phyloP scores from a whole-genome alignment of 2,329 filamentous ascomycete species.

The Chaetothyriales sp. region DNA sequence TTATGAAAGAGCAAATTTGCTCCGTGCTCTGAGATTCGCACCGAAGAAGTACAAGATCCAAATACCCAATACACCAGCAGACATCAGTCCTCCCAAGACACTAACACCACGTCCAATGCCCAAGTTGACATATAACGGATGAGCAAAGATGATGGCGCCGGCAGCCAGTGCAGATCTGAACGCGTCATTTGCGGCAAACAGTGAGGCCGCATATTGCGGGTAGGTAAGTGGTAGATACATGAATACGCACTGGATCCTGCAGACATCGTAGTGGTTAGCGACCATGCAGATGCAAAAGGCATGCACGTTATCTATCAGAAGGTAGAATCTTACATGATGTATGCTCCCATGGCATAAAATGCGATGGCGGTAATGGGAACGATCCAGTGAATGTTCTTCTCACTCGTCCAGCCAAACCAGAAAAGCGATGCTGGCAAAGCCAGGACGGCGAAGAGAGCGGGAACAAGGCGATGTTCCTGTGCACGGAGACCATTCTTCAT shows the following conservation, averaged over 20 bases:
- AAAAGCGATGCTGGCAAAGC: conserved; percentile 45
- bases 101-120: conserved; percentile 23
- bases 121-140: conserved; percentile 24
- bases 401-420: conserved; percentile 30
- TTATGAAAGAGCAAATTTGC: conserved; percentile 33
- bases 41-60: conserved; percentile 47
- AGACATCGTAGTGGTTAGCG: conserved; percentile 5
- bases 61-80: conserved; percentile 39
- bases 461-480: conserved; percentile 40
- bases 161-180: conserved; percentile 21
- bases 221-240: conserved; percentile 18
- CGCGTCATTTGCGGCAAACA: conserved; percentile 21
- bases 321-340: conserved; percentile 8
- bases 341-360: conserved; percentile 13
- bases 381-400: conserved; percentile 25
- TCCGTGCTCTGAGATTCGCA: conserved; percentile 40
- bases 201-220: conserved; percentile 17
- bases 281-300: background rate
- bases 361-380: conserved; percentile 15
- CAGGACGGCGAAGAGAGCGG: conserved; percentile 40
- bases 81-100: conserved; percentile 24
- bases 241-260: conserved; percentile 19
- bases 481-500: conserved; percentile 34
- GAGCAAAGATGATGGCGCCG: conserved; percentile 25
- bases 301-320: background rate